Evolutionary conservation across 176 grass and related monocot species (phyloP).

Genomic region (Poa pratensis): DNA sequence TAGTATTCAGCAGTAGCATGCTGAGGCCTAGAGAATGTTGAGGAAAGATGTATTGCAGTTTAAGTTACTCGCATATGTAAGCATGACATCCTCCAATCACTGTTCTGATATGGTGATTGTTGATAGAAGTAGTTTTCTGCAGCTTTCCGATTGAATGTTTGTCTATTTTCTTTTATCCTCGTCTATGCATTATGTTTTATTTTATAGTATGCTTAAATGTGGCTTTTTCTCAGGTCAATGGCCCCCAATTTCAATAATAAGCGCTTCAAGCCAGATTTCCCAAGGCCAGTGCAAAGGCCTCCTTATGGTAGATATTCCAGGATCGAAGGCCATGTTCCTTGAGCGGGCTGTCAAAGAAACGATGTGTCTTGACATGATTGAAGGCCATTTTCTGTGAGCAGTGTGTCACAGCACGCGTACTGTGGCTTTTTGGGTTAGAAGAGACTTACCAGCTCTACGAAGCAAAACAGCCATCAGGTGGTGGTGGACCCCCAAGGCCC

Average conservation of each 20-base stretch:
- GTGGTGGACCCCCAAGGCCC: neutral
- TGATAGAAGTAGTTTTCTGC: slow-evolving; percentile 14
- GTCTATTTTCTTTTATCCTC: neutral
- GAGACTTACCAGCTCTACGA: neutral
- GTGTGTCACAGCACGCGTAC: neutral
- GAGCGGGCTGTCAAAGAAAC: neutral
- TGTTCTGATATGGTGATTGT: neutral
- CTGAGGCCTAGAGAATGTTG: neutral
- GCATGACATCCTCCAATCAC: neutral
- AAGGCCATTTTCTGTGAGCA: slow-evolving; percentile 48
- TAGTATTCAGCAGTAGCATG: neutral
- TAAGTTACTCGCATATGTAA: slow-evolving; percentile 21
- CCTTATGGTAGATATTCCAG: slow-evolving; percentile 61
- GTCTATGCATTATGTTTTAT: neutral
- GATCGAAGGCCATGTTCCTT: slow-evolving; percentile 60
- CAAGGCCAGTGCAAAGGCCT: slow-evolving; percentile 46
- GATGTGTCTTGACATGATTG: slow-evolving; percentile 17
- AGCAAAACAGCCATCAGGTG: slow-evolving; percentile 28
- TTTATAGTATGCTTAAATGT: slow-evolving; percentile 16
- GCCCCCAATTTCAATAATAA: slow-evolving; percentile 54
- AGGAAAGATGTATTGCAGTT: neutral
- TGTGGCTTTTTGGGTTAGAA: neutral
- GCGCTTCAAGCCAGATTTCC: slow-evolving; percentile 61
- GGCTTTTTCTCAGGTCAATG: slow-evolving; percentile 48
- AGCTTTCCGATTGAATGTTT: slow-evolving; percentile 14